phyloP scores from a whole-genome alignment of 495 filamentous ascomycete species.

The Beverwykella pulmonaria region DNA sequence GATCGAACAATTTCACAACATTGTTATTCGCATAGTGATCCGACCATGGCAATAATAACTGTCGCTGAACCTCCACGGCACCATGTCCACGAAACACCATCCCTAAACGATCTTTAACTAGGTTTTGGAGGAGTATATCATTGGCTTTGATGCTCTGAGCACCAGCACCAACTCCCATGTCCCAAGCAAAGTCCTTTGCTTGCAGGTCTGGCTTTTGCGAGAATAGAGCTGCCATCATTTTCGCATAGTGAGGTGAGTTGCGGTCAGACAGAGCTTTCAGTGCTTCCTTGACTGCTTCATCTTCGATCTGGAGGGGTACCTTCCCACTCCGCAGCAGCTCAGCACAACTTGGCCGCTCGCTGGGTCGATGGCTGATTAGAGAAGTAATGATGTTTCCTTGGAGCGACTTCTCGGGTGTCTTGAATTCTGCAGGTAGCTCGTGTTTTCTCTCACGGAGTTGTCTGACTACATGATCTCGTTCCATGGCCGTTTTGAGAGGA shows the following conservation, averaged over 20 bases:
- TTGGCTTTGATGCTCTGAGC: constrained; percentile 58
- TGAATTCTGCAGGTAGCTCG: constrained; percentile 72
- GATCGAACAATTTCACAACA: constrained; percentile 76
- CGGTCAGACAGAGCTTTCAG: constrained; percentile 79
- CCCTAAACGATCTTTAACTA: constrained; percentile 74
- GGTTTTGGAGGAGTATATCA: constrained; percentile 69
- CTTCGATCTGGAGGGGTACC: constrained; percentile 86
- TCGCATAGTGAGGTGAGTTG: constrained; percentile 83
- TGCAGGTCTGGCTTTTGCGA: constrained; percentile 67
- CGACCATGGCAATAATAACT: constrained; percentile 78
- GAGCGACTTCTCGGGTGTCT: constrained; percentile 69
- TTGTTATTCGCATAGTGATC: constrained; percentile 69
- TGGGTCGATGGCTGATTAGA: constrained; percentile 77
- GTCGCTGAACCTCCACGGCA: constrained; percentile 76
- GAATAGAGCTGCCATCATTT: constrained; percentile 84
- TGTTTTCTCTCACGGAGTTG: constrained; percentile 69
- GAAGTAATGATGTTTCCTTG: constrained; percentile 78
- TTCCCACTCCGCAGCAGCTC: constrained; percentile 87
- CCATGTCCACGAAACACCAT: constrained; percentile 89
- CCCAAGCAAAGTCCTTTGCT: constrained; percentile 86
- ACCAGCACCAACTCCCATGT: constrained; percentile 58
- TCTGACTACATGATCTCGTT: constrained; percentile 75
- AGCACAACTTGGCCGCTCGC: constrained; percentile 77
- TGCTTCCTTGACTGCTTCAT: constrained; percentile 81
- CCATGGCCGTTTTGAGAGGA: constrained; percentile 79